Conservation (phyloP, 2,329 filamentous ascomycete species). For the Bipolaris zeicola region DNA sequence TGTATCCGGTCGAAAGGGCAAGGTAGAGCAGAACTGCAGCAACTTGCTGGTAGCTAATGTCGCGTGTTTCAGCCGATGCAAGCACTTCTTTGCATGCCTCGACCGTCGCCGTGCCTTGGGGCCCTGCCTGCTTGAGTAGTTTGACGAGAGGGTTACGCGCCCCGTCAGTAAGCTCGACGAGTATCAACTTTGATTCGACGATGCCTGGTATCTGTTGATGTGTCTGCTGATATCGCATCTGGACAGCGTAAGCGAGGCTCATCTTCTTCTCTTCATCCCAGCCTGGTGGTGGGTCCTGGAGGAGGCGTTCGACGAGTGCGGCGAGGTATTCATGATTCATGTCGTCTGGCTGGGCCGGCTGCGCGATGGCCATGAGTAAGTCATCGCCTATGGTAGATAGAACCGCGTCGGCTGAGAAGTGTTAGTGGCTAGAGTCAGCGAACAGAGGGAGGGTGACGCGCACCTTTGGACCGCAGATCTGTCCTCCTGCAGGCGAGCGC, state of each 20-base stretch:
- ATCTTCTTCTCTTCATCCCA: constrained; percentile 78
- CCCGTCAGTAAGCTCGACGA: constrained; percentile 66
- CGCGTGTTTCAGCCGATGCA: constrained; percentile 61
- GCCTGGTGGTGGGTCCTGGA: constrained; percentile 83
- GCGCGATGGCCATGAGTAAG: constrained; percentile 77
- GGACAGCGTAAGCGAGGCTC: constrained; percentile 68
- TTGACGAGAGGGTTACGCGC: constrained; percentile 67
- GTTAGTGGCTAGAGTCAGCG: constrained; percentile 23
- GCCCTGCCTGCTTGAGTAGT: constrained; percentile 74
- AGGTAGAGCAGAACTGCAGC: constrained; percentile 77
- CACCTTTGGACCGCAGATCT: constrained; percentile 90
- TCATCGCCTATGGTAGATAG: constrained; percentile 77
- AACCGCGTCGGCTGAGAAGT: constrained; percentile 78
- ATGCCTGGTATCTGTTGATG: constrained; percentile 71
- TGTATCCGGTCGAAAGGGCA: constrained; percentile 68
- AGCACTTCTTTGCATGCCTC: constrained; percentile 70
- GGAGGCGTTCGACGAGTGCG: constrained; percentile 80
- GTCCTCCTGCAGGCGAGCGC: constrained; percentile 84
- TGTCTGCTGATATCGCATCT: constrained; percentile 65
- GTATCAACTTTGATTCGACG: constrained; percentile 71
- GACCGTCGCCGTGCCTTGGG: constrained; percentile 74
- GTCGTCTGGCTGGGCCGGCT: constrained; percentile 66
- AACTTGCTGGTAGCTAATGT: constrained; percentile 80
- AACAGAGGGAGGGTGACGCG: constrained; percentile 33
- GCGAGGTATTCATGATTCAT: constrained; percentile 73